A percentile compares a stretch with the other conserved stretches of the same genome.
Evolutionary conservation across 768 basidiomycete genomes (phyloP).

Genomic region (Lactifluus pinguis): DNA sequence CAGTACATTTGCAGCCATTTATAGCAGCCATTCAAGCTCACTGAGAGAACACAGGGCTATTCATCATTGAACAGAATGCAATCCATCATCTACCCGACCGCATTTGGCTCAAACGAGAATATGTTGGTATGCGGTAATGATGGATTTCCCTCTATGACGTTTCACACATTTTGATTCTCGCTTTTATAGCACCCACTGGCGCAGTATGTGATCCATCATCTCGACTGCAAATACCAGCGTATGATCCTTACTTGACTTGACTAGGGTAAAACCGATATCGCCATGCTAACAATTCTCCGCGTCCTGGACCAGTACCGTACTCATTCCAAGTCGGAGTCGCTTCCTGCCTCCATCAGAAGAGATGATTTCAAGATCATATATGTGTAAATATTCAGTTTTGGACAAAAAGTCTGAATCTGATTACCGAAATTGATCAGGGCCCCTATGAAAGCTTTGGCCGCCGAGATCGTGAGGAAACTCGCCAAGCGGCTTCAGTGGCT

Average conservation of each 20-base stretch:
- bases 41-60: conserved; percentile 54
- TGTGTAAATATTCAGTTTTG: conserved; percentile 45
- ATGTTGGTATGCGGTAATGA: conserved; percentile 78
- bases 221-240: neutral
- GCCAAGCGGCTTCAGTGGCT: conserved; percentile 88
- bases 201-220: conserved; percentile 49
- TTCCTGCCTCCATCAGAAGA: conserved; percentile 47
- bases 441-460: conserved; percentile 96
- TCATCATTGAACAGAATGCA: conserved; percentile 85
- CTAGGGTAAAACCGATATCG: conserved; percentile 98
- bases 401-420: neutral
- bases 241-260: neutral
- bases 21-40: neutral
- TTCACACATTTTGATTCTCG: neutral
- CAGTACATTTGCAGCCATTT: conserved; percentile 38
- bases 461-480: conserved; percentile 91
- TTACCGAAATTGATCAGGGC: conserved; percentile 41
- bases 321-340: conserved; percentile 24
- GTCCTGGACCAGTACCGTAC: conserved; percentile 66
- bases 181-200: conserved; percentile 80
- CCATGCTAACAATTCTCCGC: conserved; percentile 87
- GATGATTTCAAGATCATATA: conserved; percentile 94
- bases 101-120: conserved; percentile 94
- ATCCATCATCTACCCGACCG: conserved; percentile 88
- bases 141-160: neutral